Base-by-base conservation (phyloP, 1,284 basidiomycete genomes). In the Coniferiporia sulphurascens region DNA sequence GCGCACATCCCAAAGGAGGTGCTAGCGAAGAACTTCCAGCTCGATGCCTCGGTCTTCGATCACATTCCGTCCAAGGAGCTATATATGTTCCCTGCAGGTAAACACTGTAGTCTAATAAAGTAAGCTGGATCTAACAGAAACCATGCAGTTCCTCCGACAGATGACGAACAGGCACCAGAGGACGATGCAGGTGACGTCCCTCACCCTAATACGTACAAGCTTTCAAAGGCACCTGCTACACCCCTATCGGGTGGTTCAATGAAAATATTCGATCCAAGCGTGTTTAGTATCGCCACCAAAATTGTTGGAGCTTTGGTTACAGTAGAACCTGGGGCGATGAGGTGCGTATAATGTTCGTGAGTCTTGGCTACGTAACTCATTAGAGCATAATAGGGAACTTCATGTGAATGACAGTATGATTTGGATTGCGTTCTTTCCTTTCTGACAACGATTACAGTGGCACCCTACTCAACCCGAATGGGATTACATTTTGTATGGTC, bases 381-480 rank as follows among this genome's bases (percentile, higher is more conserved):
- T 60, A 35, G 61, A 27, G 27, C 27, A 21, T 52, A 44, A 34
- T 55, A 80, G 80, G 45, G 80, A 82, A 64, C 63, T 73, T 36
- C 71, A 72, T 59, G 68, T 69, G 59, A n/a, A 52, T 67, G 65
- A 27, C 38, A 7, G 19, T 32, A 7, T 32, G 1, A 43, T 17
- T 22, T 1, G 32, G 2, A 3, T 3, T 44, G n/a, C n/a, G 2
- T 54, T 22, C 5, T 44, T 60, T 5, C n/a, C n/a, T 57, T 32
- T 52, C n/a, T 27, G 17, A 56, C 55, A 13, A 6, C 41, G 12
- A 7, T 63, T 66, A 57, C 68, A 89, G 81, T 89, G 87, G 86
- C 87, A 89, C 68, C 86, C 86, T 5, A 87, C 83, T 44, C 76
- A 84, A 68, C 80, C 82, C 65, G 84, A 87, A 71, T 87, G 85